Base-by-base conservation (phyloP, 805 yeast species). In the Alloascoidea hylecoeti region DNA sequence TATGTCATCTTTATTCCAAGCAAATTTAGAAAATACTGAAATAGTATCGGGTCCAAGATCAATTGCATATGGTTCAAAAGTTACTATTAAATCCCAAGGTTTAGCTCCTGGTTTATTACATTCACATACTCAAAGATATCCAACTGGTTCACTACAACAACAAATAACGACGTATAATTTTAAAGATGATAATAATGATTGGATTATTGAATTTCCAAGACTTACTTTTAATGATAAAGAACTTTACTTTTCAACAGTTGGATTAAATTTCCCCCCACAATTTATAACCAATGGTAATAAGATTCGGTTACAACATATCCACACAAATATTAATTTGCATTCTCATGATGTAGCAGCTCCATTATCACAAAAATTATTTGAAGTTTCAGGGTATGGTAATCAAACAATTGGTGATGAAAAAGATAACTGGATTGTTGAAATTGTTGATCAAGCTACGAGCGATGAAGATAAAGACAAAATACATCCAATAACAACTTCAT, bases 101-200 rank as follows among this genome's bases (percentile, higher is more conserved):
- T 61, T 75, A 37, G 72, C 78, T 23, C 79, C 83, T 13, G 75
- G 80, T 38, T 66, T 84, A 45, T 61, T 92, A 44, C 98, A 92
- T 55, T 89, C 97, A 0, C 98, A 92, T 53, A 64, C 67, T 14
- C 94, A 82, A 53, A 56, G 68, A 9, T 92, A 78, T 54, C 98
- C 98, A 13, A 85, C 75, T 45, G 97, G 97, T 3, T 83, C 96
- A 2, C 69, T 71, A 44, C 97, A 92, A 60, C 96, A 88, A 57
- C 99, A 92, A 58, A 68, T 92, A 37, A 92, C 98, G 17, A 83
- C 92, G 4, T 92, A 92, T 56, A 83, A 88, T 15, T 85, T 76
- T 57, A 84, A 84, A 53, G 97, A 92, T 56, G 60, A 67, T 38
- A 89, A 92, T 59, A 92, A 89, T 55, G 73, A 80, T 39, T 88